Percentiles rank a stretch among this genome's conserved stretches.
Conservation (phyloP, 768 basidiomycete genomes). For the Leucosporidium scottii region DNA sequence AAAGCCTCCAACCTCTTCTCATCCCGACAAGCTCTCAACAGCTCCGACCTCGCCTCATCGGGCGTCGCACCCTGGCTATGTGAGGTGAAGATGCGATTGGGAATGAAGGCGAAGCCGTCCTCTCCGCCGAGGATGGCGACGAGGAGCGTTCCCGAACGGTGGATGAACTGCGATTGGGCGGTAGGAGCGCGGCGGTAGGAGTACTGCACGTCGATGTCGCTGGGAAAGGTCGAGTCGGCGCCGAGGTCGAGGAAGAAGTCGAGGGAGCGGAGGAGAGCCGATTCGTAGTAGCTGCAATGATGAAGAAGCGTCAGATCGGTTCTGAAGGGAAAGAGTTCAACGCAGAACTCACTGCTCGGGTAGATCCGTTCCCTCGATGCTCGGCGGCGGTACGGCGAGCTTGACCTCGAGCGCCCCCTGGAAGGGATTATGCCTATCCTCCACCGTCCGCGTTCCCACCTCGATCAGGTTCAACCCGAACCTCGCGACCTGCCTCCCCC, state of each 20-base stretch:
- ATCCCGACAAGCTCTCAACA: slow-evolving; percentile 63
- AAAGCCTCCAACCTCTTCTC: slow-evolving; percentile 53
- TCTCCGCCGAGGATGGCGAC: slow-evolving; percentile 66
- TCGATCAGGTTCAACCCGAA: slow-evolving; percentile 90
- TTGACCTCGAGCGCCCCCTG: slow-evolving; percentile 81
- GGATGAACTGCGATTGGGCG: slow-evolving; percentile 88
- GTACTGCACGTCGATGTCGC: slow-evolving; percentile 67
- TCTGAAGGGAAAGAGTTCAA: slow-evolving; percentile 65
- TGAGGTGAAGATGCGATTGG: slow-evolving; percentile 41
- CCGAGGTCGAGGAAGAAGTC: slow-evolving; percentile 40
- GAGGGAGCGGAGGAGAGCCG: slow-evolving; percentile 13
- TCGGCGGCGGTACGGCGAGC: slow-evolving; percentile 67
- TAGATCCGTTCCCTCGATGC: slow-evolving; percentile 33
- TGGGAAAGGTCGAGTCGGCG: slow-evolving; percentile 34
- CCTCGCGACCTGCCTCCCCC: slow-evolving; percentile 73
- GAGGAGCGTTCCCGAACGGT: slow-evolving; percentile 80
- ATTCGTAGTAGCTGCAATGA: slow-evolving; percentile 10
- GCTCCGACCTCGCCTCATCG: slow-evolving; percentile 54
- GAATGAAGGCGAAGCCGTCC: slow-evolving; percentile 23
- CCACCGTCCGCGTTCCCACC: slow-evolving; percentile 25
- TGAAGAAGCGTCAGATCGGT: background rate
- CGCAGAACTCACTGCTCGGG: slow-evolving; percentile 57
- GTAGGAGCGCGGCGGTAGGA: slow-evolving; percentile 68
- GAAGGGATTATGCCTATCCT: slow-evolving; percentile 66
- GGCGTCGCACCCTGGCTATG: slow-evolving; percentile 55